phyloP scores from a whole-genome alignment of 2,329 filamentous ascomycete species.

The Trichophyton schoenleinii region DNA sequence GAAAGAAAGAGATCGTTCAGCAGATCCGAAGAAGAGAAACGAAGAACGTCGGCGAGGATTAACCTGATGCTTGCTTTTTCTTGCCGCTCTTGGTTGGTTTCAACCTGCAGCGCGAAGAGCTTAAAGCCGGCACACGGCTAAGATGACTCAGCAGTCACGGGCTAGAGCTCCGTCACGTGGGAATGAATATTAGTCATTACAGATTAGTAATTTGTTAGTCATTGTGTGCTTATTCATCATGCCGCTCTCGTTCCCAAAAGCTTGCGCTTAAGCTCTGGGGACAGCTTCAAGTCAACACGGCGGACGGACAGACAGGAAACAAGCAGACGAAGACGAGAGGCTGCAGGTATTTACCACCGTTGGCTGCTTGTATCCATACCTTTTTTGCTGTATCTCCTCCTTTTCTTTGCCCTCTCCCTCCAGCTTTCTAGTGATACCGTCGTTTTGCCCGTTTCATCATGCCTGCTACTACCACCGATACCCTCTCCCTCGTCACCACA shows the following conservation, averaged over 20 bases:
- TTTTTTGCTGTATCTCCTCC: not conserved
- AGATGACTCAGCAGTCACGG: conserved; percentile 2
- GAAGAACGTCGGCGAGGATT: conserved; percentile 8
- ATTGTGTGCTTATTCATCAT: not conserved
- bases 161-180: not conserved
- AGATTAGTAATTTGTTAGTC: not conserved
- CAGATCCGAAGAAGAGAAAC: not conserved
- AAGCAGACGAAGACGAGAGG: no score
- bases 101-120: not conserved
- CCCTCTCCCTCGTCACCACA: conserved; percentile 82
- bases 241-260: not conserved
- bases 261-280: not conserved
- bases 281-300: not conserved
- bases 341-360: no score
- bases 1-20: not conserved
- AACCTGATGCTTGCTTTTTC: conserved; percentile 5
- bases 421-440: not conserved
- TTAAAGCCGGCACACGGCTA: conserved; percentile 1
- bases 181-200: not conserved
- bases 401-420: not conserved
- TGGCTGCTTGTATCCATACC: not conserved
- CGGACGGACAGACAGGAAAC: no score
- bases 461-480: conserved; percentile 94
- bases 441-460: conserved; percentile 41
- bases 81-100: not conserved